Conservation (phyloP, 345 rosid genomes). For the Chamaenerion angustifolium region DNA sequence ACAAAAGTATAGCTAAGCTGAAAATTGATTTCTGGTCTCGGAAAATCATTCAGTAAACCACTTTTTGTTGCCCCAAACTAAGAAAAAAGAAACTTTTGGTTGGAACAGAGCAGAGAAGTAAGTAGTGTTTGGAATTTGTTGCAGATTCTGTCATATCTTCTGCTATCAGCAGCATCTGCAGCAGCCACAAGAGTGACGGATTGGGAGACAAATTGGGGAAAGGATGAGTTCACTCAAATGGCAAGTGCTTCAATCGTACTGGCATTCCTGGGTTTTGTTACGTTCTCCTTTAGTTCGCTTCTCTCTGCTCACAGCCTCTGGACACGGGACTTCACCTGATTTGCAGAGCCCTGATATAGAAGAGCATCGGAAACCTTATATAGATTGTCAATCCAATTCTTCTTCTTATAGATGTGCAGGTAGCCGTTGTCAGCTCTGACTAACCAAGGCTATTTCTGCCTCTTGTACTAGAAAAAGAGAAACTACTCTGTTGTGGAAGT, state of each 20-base stretch:
- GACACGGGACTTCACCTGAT: conserved; percentile 15
- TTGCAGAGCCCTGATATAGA: not conserved
- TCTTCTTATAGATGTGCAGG: conserved; percentile 3
- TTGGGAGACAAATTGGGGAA: conserved; percentile 99
- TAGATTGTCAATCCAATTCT: too few relatives aligned
- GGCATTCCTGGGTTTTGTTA: conserved; percentile 65
- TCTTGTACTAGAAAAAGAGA: not conserved
- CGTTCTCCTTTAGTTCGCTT: conserved; percentile 67
- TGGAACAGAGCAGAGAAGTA: too few relatives aligned
- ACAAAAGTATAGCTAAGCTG: too few relatives aligned
- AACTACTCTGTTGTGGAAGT: not conserved
- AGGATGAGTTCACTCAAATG: conserved; percentile 86
- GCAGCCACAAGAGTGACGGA: conserved; percentile 90
- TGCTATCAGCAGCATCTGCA: conserved; percentile 79
- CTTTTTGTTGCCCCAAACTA: not conserved
- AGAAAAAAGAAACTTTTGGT: too few relatives aligned
- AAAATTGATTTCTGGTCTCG: too few relatives aligned
- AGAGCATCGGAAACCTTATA: not conserved
- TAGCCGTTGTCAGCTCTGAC: not conserved
- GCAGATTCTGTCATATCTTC: conserved; percentile 80
- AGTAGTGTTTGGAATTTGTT: not conserved
- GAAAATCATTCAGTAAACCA: not conserved
- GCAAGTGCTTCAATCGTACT: conserved; percentile 76
- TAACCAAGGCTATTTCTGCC: not conserved
- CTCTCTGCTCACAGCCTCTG: conserved; percentile 66